Conservation (phyloP, 225 moss, liverwort and hornwort species). For the Marchantia polymorpha region DNA sequence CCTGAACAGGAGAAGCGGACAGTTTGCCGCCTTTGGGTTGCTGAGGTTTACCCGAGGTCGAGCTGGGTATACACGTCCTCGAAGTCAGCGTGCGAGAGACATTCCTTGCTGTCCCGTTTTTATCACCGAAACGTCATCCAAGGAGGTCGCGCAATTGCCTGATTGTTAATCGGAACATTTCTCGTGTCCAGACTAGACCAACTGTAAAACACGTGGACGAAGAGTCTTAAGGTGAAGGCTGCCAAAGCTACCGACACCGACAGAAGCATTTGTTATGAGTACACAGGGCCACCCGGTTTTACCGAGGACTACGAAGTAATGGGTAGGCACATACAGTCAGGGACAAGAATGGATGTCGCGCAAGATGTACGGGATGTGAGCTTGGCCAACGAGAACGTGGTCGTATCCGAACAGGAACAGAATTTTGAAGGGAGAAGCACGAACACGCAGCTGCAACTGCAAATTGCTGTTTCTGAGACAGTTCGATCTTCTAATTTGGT, state of each 20-base stretch:
- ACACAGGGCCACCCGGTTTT: background rate
- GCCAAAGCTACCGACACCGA: background rate
- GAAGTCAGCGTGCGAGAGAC: background rate
- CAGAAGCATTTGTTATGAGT: constrained; percentile 1
- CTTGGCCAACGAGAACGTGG: background rate
- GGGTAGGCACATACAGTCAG: constrained; percentile 16
- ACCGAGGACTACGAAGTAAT: background rate
- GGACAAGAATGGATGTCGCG: background rate
- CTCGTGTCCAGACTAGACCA: background rate
- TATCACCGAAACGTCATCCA: background rate
- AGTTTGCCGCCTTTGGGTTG: background rate
- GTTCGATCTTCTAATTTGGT: background rate
- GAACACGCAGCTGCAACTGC: constrained; percentile 1
- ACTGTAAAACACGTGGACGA: background rate
- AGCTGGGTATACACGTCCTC: background rate
- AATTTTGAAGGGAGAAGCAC: constrained; percentile 16
- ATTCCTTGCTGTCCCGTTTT: background rate
- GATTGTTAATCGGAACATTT: background rate
- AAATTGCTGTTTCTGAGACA: constrained; percentile 12
- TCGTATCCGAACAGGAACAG: background rate
- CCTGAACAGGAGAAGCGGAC: background rate
- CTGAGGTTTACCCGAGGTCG: background rate
- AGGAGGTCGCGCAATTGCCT: background rate
- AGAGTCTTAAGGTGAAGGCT: background rate
- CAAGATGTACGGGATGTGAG: background rate